Conservation (phyloP, 805 yeast genomes). For the Vanderwaltozyma verrucispora region DNA sequence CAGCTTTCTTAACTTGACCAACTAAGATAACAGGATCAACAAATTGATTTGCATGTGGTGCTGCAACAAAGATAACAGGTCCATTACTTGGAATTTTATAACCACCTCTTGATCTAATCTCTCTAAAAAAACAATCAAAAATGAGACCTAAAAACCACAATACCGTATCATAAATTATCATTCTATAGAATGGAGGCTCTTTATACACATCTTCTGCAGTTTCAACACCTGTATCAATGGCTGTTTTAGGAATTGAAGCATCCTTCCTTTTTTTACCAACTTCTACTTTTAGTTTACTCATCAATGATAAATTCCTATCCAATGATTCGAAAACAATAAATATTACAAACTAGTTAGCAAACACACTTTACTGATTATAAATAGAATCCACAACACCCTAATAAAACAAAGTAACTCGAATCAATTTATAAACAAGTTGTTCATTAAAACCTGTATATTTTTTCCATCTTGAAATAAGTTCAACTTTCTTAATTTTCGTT, state of each 20-base stretch:
- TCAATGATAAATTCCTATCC: too few relatives aligned
- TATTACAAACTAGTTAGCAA: too few relatives aligned
- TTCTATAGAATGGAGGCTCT: conserved; percentile 32
- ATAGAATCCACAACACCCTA: too few relatives aligned
- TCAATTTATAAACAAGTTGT: too few relatives aligned
- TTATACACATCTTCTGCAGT: conserved; percentile 17
- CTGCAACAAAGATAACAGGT: conserved; percentile 87
- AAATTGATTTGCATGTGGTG: conserved; percentile 94
- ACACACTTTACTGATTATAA: too few relatives aligned
- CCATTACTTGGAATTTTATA: conserved; percentile 61
- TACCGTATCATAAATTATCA: conserved; percentile 40
- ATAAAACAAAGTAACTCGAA: too few relatives aligned
- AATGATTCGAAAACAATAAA: too few relatives aligned
- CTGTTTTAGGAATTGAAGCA: neutral
- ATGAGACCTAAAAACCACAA: conserved; percentile 39
- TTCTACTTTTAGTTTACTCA: too few relatives aligned
- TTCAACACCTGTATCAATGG: neutral
- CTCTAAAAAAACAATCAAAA: conserved; percentile 72
- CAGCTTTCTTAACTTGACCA: conserved; percentile 63
- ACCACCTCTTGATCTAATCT: conserved; percentile 82
- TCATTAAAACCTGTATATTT: too few relatives aligned
- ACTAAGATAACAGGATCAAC: conserved; percentile 72
- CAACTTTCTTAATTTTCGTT: too few relatives aligned
- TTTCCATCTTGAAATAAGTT: too few relatives aligned
- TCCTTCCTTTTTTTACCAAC: too few relatives aligned